Percentiles rank a stretch among this genome's conserved stretches.
Evolutionary conservation across 768 basidiomycete genomes (phyloP).

Genomic region (Phlegmacium glaucopus): DNA sequence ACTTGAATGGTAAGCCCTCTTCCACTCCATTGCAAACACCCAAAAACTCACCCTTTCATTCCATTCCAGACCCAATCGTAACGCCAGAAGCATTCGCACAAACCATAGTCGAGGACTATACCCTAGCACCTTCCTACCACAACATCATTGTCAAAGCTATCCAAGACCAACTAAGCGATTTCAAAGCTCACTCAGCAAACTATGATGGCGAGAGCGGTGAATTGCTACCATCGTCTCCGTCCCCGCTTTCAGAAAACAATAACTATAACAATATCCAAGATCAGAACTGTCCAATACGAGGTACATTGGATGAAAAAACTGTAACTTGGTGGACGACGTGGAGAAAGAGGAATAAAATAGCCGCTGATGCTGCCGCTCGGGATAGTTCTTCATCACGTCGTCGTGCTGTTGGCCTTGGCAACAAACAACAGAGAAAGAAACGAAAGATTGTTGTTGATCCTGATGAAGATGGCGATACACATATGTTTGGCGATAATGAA

Average conservation of each 20-base stretch:
- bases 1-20: conserved; percentile 75
- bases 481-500: conserved; percentile 9
- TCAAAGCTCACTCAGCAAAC: conserved; percentile 59
- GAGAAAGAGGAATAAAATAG: conserved; percentile 51
- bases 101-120: conserved; percentile 88
- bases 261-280: conserved; percentile 5
- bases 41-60: not conserved
- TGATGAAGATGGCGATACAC: conserved; percentile 23
- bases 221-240: conserved; percentile 1
- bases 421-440: conserved; percentile 13
- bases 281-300: conserved; percentile 20
- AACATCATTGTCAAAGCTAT: conserved; percentile 74
- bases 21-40: not conserved
- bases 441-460: conserved; percentile 6
- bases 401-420: not conserved
- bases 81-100: conserved; percentile 91
- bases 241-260: not conserved
- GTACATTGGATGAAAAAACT: conserved; percentile 47
- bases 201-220: conserved; percentile 46
- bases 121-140: conserved; percentile 63
- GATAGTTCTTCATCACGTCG: not conserved
- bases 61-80: conserved; percentile 70
- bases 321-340: conserved; percentile 70
- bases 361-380: conserved; percentile 24
- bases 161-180: conserved; percentile 84